Conservation (phyloP, 179 eudicot species). For the Amaranthus tricolor region DNA sequence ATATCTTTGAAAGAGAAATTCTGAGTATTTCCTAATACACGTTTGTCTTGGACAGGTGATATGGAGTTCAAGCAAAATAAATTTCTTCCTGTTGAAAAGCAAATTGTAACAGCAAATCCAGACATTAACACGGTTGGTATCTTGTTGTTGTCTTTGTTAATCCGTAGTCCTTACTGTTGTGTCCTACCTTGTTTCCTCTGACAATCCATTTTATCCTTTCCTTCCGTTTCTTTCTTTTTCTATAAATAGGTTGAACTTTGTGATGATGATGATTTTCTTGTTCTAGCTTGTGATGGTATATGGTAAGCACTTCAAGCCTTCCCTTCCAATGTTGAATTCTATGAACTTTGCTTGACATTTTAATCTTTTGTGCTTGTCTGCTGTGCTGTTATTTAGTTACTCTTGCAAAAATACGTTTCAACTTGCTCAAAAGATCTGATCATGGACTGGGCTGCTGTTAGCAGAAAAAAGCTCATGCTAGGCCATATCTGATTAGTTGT, state of each 20-base stretch:
- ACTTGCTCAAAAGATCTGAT: neutral
- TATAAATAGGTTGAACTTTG: constrained; percentile 77
- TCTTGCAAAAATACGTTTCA: neutral
- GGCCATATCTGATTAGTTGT: too few relatives aligned
- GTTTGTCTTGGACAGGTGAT: constrained; percentile 52
- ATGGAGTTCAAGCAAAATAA: constrained; percentile 94
- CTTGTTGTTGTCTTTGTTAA: neutral
- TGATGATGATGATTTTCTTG: constrained; percentile 87
- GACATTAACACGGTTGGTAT: constrained; percentile 64
- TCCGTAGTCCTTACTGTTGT: neutral
- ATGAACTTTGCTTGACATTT: neutral
- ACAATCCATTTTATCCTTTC: neutral
- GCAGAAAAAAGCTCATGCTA: too few relatives aligned
- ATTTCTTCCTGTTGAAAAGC: constrained; percentile 73
- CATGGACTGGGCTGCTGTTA: too few relatives aligned
- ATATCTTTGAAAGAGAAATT: neutral
- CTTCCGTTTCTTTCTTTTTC: neutral
- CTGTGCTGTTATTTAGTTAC: neutral
- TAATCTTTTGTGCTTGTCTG: neutral
- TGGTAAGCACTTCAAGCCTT: constrained; percentile 53
- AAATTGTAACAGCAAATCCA: constrained; percentile 85
- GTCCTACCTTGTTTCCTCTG: neutral
- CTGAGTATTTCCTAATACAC: neutral
- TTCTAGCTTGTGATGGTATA: constrained; percentile 96
- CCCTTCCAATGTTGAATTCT: constrained; percentile 7